Evolutionary conservation across 345 rosid species (phyloP), one percentile per base, ranked within the genome.

Genomic region (Rhodamnia argentea): DNA sequence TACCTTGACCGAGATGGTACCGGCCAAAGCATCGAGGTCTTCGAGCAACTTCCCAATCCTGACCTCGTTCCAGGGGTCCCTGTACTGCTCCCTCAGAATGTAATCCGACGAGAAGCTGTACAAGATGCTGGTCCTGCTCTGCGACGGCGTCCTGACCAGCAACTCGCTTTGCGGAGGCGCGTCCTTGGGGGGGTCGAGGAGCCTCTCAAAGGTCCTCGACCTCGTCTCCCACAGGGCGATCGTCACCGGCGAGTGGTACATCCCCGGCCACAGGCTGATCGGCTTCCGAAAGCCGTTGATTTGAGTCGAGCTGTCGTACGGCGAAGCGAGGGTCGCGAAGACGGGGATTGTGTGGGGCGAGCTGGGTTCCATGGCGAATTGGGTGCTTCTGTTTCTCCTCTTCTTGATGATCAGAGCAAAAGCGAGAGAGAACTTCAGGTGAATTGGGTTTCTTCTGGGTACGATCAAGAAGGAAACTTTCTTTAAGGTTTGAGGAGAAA

Each of bases 51-150:
- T 96, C 82, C 98, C 98, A 64, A 96, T 92, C 51, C 99, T 89
- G 86, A 96, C 96, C 91, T 96, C 99, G 89, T 95, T 95, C 96
- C 99, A 95, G 27, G 98, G 96, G 92, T 96, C 98, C 83, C 96
- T 89, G 83, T 96, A 96, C 90, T 95, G 98, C 90, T 96, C 98
- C 29, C 99, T 89, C 75, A 95, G 88, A 10, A 92, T 92, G 86
- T 88, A 91, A 87, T 96, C 98, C 85, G 91, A 84, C 23, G 98
- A 96, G 88, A 96, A 94, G 70, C 87, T 89, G 89, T 95, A 96
- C 51, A 90, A 85, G 78, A 96, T 95, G 55, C 89, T 92, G 29
- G 95, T 96, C 47, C 96, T 91, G 91, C 95, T 92, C 87, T 93
- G 96, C 6, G 92, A 90, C 2, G 95, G 98, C 23, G 94, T 90